Percentiles rank a stretch among this genome's conserved stretches.
phyloP scores from a whole-genome alignment of 805 yeast genomes.

The Lipomyces chichibuensis region DNA sequence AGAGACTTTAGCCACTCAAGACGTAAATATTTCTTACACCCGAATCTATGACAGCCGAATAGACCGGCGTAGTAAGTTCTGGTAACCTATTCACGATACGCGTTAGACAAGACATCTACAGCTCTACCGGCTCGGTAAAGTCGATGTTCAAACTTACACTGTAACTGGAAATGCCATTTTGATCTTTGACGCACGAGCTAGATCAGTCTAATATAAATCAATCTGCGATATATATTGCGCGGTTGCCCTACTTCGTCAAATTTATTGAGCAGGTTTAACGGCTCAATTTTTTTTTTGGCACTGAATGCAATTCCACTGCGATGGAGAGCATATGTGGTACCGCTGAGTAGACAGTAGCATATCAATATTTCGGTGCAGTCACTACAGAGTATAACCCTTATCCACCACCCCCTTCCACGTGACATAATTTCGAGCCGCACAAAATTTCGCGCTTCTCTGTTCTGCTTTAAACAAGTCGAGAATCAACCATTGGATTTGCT shows the following conservation, averaged over 20 bases:
- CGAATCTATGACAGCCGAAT: conserved; percentile 33
- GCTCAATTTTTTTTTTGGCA: not conserved
- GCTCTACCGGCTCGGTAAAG: not conserved
- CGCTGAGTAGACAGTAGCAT: not conserved
- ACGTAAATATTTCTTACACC: conserved; percentile 24
- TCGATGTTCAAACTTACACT: conserved; percentile 22
- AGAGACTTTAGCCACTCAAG: conserved; percentile 27
- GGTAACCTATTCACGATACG: conserved; percentile 22
- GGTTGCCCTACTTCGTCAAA: not conserved
- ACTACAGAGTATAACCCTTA: not conserved
- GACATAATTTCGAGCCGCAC: not conserved
- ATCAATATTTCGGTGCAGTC: not conserved
- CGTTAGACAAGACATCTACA: conserved; percentile 6
- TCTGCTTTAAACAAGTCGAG: too few relatives aligned
- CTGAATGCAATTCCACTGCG: not conserved
- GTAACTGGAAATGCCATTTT: conserved; percentile 34
- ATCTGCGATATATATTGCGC: not conserved
- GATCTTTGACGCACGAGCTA: not conserved
- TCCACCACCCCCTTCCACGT: not conserved
- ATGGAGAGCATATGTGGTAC: not conserved
- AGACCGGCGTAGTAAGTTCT: conserved; percentile 33
- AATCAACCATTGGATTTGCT: too few relatives aligned
- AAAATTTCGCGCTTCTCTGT: not conserved
- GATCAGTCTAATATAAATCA: not conserved
- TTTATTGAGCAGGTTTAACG: not conserved